Base-by-base conservation (phyloP, 2,329 filamentous ascomycete species). In the Colletotrichum lentis region DNA sequence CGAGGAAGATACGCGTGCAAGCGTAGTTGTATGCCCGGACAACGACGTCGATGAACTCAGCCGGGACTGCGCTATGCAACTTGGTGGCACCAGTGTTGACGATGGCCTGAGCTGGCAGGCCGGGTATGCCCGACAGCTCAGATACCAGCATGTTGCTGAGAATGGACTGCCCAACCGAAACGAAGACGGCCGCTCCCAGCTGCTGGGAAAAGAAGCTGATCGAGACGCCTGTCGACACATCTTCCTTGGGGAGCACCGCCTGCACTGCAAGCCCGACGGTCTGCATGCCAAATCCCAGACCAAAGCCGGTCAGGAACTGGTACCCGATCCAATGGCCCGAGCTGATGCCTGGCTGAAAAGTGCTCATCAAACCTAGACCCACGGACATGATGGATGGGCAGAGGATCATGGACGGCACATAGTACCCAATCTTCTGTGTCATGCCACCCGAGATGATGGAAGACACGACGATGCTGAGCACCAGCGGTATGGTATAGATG, bases 21-120 rank as follows among this genome's bases (percentile, higher is more conserved):
- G 89, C 86, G 50, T 81, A 77, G 74, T 92, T 92, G 79, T 93
- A 93, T 0, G 88, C 90, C 0, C 80, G 70, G 1, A 89, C 79
- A 10, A 94, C 88, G 0, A 80, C 78, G 2, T 76, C 73, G 5
- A 89, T 75, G 66, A 82, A 85, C 67, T 86, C 72, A 0, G 77
- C 71, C 0, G 84, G 79, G 31, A 92, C 85, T 2, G 80, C 75
- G 0, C 79, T 74, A 67, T 85, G 83, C 24, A 94, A 80, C 54
- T 88, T 83, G 0, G 90, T 93, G n/a, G 84, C 85, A 37, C 86
- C 86, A 8, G 78, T 81, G 8, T 75, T 77, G 64, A 85, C 76
- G 46, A 88, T 82, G 5, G 72, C 69, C 18, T 74, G 63, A 1
- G 83, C 73, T 39, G 83, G 77, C 6, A 87, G 72, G 1, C 78